Conservation (phyloP, 1,284 basidiomycete species). For the Chalciporus piperatoides region DNA sequence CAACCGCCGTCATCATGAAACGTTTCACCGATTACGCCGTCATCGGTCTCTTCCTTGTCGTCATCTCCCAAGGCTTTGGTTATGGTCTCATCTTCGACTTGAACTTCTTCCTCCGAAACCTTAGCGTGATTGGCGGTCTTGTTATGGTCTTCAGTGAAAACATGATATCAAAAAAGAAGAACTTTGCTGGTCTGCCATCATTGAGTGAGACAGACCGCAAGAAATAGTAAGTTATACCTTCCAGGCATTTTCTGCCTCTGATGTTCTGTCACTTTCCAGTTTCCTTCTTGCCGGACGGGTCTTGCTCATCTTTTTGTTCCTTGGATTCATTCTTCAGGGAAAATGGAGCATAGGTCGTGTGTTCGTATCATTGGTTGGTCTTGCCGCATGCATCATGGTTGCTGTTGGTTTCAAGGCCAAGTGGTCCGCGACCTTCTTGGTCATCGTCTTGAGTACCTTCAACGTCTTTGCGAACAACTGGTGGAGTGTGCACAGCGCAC, state of each 20-base stretch:
- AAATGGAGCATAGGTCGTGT: slow-evolving; percentile 85
- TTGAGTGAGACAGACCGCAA: slow-evolving; percentile 94
- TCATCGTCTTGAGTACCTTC: slow-evolving; percentile 88
- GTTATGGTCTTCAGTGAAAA: slow-evolving; percentile 99
- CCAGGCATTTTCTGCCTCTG: slow-evolving; percentile 3
- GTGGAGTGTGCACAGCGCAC: slow-evolving; percentile 92
- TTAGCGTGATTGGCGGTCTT: slow-evolving; percentile 88
- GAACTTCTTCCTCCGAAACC: slow-evolving; percentile 98
- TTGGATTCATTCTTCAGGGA: slow-evolving; percentile 96
- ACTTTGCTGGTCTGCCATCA: slow-evolving; percentile 89
- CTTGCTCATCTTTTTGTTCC: slow-evolving; percentile 97
- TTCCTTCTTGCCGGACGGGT: slow-evolving; percentile 97
- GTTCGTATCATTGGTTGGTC: slow-evolving; percentile 82
- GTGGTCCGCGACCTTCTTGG: slow-evolving; percentile 97
- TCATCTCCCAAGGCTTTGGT: slow-evolving; percentile 92
- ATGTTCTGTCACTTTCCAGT: slow-evolving; percentile 39
- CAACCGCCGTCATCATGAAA: slow-evolving; percentile 86
- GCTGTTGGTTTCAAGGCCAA: slow-evolving; percentile 99
- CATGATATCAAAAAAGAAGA: slow-evolving; percentile 80
- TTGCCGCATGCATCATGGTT: slow-evolving; percentile 95
- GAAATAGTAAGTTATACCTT: slow-evolving; percentile 77
- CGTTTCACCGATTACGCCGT: slow-evolving; percentile 87
- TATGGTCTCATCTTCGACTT: slow-evolving; percentile 97
- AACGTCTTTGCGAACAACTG: slow-evolving; percentile 99
- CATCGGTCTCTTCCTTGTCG: slow-evolving; percentile 85